These are phyloP conservation scores for Geoglossum glabrum DNA, from an alignment of 495 filamentous ascomycete genomes.

Conservation along the genomic window DNA sequence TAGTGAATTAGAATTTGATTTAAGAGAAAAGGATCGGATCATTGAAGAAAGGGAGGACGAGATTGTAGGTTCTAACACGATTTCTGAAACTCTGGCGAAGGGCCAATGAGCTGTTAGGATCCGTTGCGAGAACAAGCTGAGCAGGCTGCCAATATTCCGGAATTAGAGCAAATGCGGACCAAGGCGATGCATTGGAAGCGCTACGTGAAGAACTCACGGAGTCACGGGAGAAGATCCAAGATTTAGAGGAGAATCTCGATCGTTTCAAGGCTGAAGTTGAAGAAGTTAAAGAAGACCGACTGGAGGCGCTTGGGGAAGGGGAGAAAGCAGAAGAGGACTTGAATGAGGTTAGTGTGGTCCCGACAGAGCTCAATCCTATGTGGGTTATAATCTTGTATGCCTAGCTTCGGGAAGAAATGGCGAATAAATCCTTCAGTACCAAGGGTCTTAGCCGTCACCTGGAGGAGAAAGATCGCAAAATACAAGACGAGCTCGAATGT, in stretches of 20 bases:
- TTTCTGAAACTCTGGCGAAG: not conserved
- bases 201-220: constrained; percentile 39
- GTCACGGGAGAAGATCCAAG: constrained; percentile 29
- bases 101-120: not conserved
- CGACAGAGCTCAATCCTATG: not conserved
- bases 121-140: constrained; percentile 10
- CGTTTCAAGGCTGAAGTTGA: constrained; percentile 26
- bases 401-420: constrained; percentile 54
- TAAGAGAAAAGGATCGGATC: constrained; percentile 43
- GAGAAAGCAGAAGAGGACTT: constrained; percentile 4
- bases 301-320: not conserved
- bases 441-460: constrained; percentile 59
- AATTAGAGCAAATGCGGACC: constrained; percentile 21
- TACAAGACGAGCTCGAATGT: constrained; percentile 41
- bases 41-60: constrained; percentile 48
- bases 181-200: constrained; percentile 23
- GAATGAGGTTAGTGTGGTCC: constrained; percentile 4
- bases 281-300: constrained; percentile 7
- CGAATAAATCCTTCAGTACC: constrained; percentile 56
- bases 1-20: constrained; percentile 42
- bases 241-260: constrained; percentile 26
- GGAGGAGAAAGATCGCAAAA: constrained; percentile 45
- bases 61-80: constrained; percentile 27
- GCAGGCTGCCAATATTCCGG: constrained; percentile 28
- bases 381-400: not conserved